These are phyloP conservation scores for Cordyceps cicadae DNA, from an alignment of 2,329 filamentous ascomycete species.

Conservation along the genomic window DNA sequence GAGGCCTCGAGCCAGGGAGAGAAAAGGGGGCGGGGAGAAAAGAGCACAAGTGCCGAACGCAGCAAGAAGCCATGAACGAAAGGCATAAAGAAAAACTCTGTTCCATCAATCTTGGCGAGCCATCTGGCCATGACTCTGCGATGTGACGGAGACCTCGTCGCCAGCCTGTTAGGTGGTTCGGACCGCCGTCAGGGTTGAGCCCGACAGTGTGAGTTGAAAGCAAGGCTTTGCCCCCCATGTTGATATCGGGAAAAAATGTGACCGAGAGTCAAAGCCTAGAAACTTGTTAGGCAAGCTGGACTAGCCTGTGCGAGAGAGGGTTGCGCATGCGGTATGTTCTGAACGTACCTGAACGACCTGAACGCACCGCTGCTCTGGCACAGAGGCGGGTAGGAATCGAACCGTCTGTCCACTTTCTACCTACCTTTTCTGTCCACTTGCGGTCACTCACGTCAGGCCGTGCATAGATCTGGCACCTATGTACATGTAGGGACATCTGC, in stretches of 20 bases:
- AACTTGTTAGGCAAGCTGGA: not conserved
- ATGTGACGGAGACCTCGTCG: not conserved
- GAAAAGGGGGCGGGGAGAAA: not conserved
- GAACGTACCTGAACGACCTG: not conserved
- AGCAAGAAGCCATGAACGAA: not conserved
- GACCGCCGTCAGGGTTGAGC: not conserved
- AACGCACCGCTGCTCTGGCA: not conserved
- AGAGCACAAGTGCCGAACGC: not conserved
- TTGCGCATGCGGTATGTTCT: not conserved
- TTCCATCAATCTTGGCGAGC: too few relatives aligned
- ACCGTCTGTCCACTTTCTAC: not conserved
- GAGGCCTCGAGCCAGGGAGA: not conserved
- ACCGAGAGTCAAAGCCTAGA: not conserved
- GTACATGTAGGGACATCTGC: not conserved
- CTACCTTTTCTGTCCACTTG: not conserved
- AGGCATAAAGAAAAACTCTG: too few relatives aligned
- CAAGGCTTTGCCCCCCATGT: not conserved
- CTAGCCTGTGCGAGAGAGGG: not conserved
- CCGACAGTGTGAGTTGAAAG: constrained; percentile 2
- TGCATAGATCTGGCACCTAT: not conserved
- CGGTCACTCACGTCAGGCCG: not conserved
- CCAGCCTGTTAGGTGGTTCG: constrained; percentile 2
- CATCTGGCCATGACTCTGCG: too few relatives aligned
- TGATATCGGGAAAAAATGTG: not conserved
- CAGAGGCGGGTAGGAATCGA: not conserved